phyloP scores from a whole-genome alignment of 768 basidiomycete species.

The Lactifluus subvellereus region DNA sequence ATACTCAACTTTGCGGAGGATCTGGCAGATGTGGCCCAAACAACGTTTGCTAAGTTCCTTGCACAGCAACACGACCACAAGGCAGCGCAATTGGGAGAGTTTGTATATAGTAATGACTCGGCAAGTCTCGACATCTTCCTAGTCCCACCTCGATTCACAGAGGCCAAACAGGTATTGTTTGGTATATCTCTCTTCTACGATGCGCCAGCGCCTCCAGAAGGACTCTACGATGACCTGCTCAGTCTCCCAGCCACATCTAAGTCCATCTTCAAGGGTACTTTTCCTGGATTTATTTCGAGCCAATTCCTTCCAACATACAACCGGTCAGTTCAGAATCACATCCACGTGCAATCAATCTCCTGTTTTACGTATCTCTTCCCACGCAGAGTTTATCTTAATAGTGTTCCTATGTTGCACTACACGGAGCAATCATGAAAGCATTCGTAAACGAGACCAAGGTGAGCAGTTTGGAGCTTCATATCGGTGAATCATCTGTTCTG shows the following conservation, averaged over 20 bases:
- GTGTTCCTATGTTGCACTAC: constrained; percentile 5
- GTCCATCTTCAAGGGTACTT: constrained; percentile 34
- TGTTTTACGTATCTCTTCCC: not conserved
- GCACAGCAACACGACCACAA: not conserved
- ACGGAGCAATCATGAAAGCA: constrained; percentile 5
- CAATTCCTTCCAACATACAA: constrained; percentile 29
- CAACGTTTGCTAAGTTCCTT: constrained; percentile 1
- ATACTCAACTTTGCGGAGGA: constrained; percentile 1
- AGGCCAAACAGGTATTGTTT: not conserved
- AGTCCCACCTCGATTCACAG: constrained; percentile 26
- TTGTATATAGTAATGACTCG: constrained; percentile 4
- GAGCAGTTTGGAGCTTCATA: not conserved
- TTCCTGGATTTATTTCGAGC: constrained; percentile 34
- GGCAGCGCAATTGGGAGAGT: constrained; percentile 6
- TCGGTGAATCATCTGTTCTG: not conserved
- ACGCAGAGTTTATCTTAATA: constrained; percentile 16
- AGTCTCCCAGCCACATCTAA: constrained; percentile 33
- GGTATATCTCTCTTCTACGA: constrained; percentile 45
- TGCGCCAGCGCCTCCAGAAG: constrained; percentile 39
- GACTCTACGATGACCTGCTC: constrained; percentile 44
- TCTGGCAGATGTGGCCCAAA: not conserved
- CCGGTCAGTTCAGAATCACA: not conserved
- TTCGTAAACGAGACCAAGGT: constrained; percentile 11
- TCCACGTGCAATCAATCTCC: not conserved
- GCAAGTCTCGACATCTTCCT: constrained; percentile 33